These are phyloP conservation scores for Pseudopithomyces chartarum DNA, from an alignment of 2,329 filamentous ascomycete genomes.

Conservation along the genomic window DNA sequence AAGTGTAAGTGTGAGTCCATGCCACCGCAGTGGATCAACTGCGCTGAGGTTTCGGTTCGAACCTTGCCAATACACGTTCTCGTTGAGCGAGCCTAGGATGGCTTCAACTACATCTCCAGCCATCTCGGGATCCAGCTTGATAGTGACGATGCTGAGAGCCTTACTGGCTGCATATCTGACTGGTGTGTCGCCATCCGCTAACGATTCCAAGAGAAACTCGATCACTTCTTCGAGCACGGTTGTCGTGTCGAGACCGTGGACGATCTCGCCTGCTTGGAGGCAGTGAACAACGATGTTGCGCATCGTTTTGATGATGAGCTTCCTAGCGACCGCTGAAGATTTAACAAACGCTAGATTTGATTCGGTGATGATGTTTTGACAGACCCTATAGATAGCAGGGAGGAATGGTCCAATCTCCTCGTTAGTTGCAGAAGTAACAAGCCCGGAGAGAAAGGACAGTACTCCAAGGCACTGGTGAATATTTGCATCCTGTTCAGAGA, in stretches of 20 bases:
- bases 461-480: conserved; percentile 80
- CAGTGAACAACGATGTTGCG: conserved; percentile 73
- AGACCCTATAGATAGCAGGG: conserved; percentile 66
- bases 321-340: conserved; percentile 79
- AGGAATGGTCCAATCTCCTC: conserved; percentile 74
- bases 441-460: conserved; percentile 77
- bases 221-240: conserved; percentile 74
- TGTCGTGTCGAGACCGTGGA: conserved; percentile 44
- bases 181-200: conserved; percentile 88
- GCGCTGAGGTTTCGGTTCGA: conserved; percentile 67
- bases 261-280: conserved; percentile 50
- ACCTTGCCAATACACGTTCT: conserved; percentile 64
- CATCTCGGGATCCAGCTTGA: conserved; percentile 80
- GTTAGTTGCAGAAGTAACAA: conserved; percentile 73
- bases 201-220: conserved; percentile 75
- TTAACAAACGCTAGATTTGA: conserved; percentile 61
- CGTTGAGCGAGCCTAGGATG: conserved; percentile 71
- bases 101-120: conserved; percentile 86
- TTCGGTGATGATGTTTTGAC: conserved; percentile 63
- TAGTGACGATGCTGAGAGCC: conserved; percentile 82
- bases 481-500: conserved; percentile 49
- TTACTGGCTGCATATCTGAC: conserved; percentile 92
- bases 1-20: conserved; percentile 86
- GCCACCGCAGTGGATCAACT: conserved; percentile 86
- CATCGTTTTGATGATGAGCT: conserved; percentile 82